Percentiles rank a stretch among this genome's conserved stretches.
Conservation (phyloP, 2,329 filamentous ascomycete species). For the Madurella mycetomatis region DNA sequence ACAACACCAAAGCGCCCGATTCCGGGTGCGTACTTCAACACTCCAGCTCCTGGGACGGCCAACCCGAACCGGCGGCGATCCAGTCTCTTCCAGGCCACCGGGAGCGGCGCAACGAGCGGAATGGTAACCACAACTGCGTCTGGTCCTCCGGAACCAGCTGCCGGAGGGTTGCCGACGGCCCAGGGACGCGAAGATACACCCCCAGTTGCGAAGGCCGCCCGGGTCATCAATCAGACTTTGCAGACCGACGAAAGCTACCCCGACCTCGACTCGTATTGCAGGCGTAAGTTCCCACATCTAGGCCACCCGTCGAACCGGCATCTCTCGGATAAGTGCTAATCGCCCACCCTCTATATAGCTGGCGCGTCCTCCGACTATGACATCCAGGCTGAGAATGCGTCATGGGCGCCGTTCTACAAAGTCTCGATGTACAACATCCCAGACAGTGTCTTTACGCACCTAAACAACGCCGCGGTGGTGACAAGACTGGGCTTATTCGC, state of each 20-base stretch:
- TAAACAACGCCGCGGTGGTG: constrained; percentile 78
- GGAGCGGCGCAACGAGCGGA: constrained; percentile 2
- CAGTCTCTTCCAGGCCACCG: constrained; percentile 35
- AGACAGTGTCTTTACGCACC: constrained; percentile 86
- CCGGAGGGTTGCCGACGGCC: constrained; percentile 36
- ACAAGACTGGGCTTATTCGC: constrained; percentile 96
- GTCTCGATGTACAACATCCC: constrained; percentile 84
- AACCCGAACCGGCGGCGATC: constrained; percentile 51
- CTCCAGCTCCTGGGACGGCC: constrained; percentile 57
- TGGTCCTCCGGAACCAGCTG: constrained; percentile 6
- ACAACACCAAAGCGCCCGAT: constrained; percentile 67
- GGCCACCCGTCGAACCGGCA: constrained; percentile 22
- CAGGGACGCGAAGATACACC: constrained; percentile 45
- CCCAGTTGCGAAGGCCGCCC: constrained; percentile 74
- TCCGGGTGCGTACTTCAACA: constrained; percentile 72
- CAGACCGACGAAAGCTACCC: constrained; percentile 75
- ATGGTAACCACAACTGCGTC: constrained; percentile 6
- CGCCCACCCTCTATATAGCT: constrained; percentile 48
- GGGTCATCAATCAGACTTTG: constrained; percentile 76
- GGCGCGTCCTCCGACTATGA: constrained; percentile 92
- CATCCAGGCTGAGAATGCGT: constrained; percentile 58
- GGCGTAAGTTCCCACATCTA: constrained; percentile 57
- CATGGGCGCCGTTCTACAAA: constrained; percentile 88
- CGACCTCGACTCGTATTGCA: constrained; percentile 82
- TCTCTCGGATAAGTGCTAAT: constrained; percentile 11